These are phyloP conservation scores for Colletotrichum neosansevieriae DNA, from an alignment of 2,329 filamentous ascomycete genomes.

Conservation along the genomic window DNA sequence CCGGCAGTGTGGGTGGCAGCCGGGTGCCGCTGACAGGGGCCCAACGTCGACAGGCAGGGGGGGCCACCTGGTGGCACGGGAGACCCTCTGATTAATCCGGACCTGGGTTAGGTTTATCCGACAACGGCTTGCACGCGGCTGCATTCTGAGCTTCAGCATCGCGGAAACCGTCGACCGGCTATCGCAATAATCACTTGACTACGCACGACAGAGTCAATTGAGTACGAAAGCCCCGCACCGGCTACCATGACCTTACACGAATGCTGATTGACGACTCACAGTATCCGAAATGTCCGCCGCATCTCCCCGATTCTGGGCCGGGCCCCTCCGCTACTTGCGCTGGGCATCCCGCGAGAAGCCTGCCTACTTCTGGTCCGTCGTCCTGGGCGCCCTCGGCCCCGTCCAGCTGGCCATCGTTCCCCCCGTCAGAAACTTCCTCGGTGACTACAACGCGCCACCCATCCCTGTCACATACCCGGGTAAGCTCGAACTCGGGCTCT, in stretches of 20 bases:
- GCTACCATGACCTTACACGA: neutral
- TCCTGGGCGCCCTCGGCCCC: slow-evolving; percentile 81
- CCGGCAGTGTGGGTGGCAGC: slow-evolving; percentile 10
- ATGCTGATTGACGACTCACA: neutral
- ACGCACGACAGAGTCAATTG: slow-evolving; percentile 50
- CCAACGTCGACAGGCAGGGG: too few species aligned
- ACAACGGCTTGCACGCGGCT: slow-evolving; percentile 5
- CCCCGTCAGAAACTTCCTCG: slow-evolving; percentile 77
- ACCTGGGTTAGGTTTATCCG: slow-evolving; percentile 19
- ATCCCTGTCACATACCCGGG: slow-evolving; percentile 94
- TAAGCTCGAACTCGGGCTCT: slow-evolving; percentile 63
- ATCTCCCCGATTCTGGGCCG: slow-evolving; percentile 84
- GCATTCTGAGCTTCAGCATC: slow-evolving; percentile 35
- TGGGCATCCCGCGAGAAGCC: slow-evolving; percentile 92
- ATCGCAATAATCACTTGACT: slow-evolving; percentile 38
- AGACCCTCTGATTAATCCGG: slow-evolving; percentile 15
- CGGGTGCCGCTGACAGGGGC: neutral
- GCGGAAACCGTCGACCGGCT: slow-evolving; percentile 7
- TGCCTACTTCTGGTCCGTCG: slow-evolving; percentile 88
- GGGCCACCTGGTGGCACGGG: too few species aligned
- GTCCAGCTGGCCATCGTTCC: slow-evolving; percentile 77
- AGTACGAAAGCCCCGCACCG: slow-evolving; percentile 43
- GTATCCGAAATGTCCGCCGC: slow-evolving; percentile 66
- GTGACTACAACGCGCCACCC: slow-evolving; percentile 77
- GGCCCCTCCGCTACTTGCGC: slow-evolving; percentile 85